Conservation (phyloP, 2,329 filamentous ascomycete genomes). For the Curvularia sp. region DNA sequence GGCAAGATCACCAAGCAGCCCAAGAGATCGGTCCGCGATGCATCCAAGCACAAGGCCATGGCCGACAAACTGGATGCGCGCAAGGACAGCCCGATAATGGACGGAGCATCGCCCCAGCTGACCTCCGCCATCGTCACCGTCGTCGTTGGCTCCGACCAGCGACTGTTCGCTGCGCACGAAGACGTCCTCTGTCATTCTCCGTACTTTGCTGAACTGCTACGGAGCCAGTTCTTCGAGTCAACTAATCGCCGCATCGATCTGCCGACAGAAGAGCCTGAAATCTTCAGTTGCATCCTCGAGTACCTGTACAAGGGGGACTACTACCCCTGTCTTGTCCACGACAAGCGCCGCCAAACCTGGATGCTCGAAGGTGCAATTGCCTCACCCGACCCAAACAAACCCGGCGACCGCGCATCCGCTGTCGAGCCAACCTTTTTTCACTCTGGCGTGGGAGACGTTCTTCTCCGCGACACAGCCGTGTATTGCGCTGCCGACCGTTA, state of each 20-base stretch:
- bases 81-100: constrained; percentile 66
- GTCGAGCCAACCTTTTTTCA: constrained; percentile 82
- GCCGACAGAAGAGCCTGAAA: constrained; percentile 83
- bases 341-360: constrained; percentile 86
- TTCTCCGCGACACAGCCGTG: constrained; percentile 91
- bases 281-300: constrained; percentile 92
- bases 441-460: constrained; percentile 73
- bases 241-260: constrained; percentile 77
- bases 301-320: constrained; percentile 98
- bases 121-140: constrained; percentile 83
- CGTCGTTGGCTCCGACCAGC: constrained; percentile 81
- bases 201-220: constrained; percentile 78
- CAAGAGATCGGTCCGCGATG: constrained; percentile 79
- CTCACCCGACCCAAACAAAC: constrained; percentile 63
- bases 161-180: constrained; percentile 94
- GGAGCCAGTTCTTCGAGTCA: constrained; percentile 74
- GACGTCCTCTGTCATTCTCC: constrained; percentile 86
- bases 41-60: constrained; percentile 73
- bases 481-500: constrained; percentile 94
- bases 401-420: constrained; percentile 62
- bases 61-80: constrained; percentile 72
- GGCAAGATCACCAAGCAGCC: constrained; percentile 83
- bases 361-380: constrained; percentile 77
- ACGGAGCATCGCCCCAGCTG: constrained; percentile 59
- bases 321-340: constrained; percentile 85